Percentiles rank a stretch among this genome's conserved stretches.
Evolutionary conservation across 1,284 basidiomycete genomes (phyloP).

Genomic region (Ceratobasidium sp.): DNA sequence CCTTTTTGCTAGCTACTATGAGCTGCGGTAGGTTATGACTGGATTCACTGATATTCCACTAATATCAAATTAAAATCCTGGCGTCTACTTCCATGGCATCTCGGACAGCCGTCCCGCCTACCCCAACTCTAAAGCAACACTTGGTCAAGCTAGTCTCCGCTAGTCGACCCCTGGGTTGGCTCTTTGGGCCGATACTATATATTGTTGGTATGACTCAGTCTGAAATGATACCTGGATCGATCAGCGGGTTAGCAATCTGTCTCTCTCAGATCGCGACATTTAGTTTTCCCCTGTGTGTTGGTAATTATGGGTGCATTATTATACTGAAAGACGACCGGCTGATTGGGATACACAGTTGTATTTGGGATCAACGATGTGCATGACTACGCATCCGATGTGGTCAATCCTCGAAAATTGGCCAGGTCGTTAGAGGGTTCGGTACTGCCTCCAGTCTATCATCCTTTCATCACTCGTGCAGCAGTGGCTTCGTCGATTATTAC

Average conservation of each 20-base stretch:
- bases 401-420: conserved; percentile 51
- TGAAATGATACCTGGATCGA: conserved; percentile 30
- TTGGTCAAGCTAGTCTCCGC: not conserved
- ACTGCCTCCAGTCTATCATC: conserved; percentile 50
- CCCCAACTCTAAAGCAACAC: conserved; percentile 7
- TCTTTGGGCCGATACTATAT: conserved; percentile 53
- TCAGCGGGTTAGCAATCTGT: conserved; percentile 34
- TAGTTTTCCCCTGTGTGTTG: conserved; percentile 50
- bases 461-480: conserved; percentile 49
- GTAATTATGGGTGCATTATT: conserved; percentile 4
- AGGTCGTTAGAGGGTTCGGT: conserved; percentile 51
- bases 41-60: too few species aligned
- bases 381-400: conserved; percentile 52
- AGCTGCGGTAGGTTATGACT: too few species aligned
- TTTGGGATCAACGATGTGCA: conserved; percentile 54
- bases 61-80: too few species aligned
- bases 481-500: conserved; percentile 50
- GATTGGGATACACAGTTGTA: conserved; percentile 48
- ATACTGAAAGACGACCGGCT: not conserved
- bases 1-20: too few species aligned
- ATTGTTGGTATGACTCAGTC: conserved; percentile 53
- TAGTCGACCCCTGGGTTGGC: conserved; percentile 52
- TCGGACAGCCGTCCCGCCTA: conserved; percentile 12
- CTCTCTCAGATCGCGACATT: conserved; percentile 49
- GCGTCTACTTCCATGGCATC: conserved; percentile 1